A percentile compares a stretch with the other conserved stretches of the same genome.
phyloP scores from a whole-genome alignment of 306 rosid genomes.

The Prinsepia uniflora region DNA sequence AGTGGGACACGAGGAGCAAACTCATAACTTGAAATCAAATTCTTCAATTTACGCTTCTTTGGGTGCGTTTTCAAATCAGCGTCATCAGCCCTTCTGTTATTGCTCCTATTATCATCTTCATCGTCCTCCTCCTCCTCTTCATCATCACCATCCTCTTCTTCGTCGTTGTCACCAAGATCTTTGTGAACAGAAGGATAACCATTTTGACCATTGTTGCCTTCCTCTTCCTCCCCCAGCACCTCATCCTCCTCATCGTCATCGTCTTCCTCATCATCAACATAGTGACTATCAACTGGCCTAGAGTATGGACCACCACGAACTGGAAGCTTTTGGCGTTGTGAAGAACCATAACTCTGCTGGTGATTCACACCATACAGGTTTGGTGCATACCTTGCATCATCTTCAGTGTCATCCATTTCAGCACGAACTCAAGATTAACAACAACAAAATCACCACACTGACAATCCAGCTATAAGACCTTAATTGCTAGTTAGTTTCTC shows the following conservation, averaged over 20 bases:
- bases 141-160: slow-evolving; percentile 20
- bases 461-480: neutral
- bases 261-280: slow-evolving; percentile 39
- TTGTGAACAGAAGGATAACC: slow-evolving; percentile 29
- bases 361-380: slow-evolving; percentile 38
- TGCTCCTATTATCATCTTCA: slow-evolving; percentile 39
- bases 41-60: slow-evolving; percentile 68
- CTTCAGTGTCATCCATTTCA: slow-evolving; percentile 72
- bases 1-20: slow-evolving; percentile 63
- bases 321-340: slow-evolving; percentile 35
- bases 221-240: slow-evolving; percentile 42
- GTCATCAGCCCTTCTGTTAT: slow-evolving; percentile 36
- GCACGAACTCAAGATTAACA: slow-evolving; percentile 15
- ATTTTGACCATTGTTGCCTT: slow-evolving; percentile 45
- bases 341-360: slow-evolving; percentile 50
- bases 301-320: slow-evolving; percentile 40
- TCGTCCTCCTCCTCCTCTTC: slow-evolving; percentile 38
- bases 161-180: slow-evolving; percentile 21
- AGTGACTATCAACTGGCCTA: slow-evolving; percentile 33
- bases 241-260: slow-evolving; percentile 49
- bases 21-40: slow-evolving; percentile 68
- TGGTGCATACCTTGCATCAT: slow-evolving; percentile 52
- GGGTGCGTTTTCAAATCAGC: slow-evolving; percentile 55
- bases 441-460: slow-evolving; percentile 23
- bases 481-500: slow-evolving; percentile 8